Conservation (phyloP, 2,329 filamentous ascomycete genomes). For the Stagonosporopsis rhizophila region DNA sequence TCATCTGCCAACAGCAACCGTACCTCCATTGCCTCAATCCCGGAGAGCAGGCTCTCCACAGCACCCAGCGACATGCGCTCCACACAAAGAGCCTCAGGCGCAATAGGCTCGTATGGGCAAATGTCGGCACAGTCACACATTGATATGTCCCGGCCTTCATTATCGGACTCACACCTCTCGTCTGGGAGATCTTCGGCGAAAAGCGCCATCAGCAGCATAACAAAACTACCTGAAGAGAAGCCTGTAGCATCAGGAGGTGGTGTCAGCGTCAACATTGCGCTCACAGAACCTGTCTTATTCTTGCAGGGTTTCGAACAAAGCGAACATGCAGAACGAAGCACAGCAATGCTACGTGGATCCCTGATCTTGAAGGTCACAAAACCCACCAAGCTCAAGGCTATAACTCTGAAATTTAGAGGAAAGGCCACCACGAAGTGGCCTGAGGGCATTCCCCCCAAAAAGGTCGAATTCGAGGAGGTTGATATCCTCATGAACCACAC, state of each 20-base stretch:
- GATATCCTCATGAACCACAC: slow-evolving; percentile 87
- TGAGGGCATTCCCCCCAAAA: slow-evolving; percentile 89
- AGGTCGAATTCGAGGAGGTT: slow-evolving; percentile 82
- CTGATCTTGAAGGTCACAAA: slow-evolving; percentile 84
- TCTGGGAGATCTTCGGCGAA: slow-evolving; percentile 45
- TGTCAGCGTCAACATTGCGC: slow-evolving; percentile 73
- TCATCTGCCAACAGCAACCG: slow-evolving; percentile 43
- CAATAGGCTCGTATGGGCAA: slow-evolving; percentile 20
- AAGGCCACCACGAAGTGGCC: slow-evolving; percentile 93
- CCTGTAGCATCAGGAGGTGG: slow-evolving; percentile 81
- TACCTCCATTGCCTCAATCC: slow-evolving; percentile 36
- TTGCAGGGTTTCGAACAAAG: slow-evolving; percentile 80
- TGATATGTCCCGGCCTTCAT: slow-evolving; percentile 50
- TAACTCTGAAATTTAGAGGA: slow-evolving; percentile 85
- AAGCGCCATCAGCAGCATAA: slow-evolving; percentile 43
- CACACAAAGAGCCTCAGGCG: slow-evolving; percentile 48
- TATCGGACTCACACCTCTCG: slow-evolving; percentile 51
- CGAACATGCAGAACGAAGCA: slow-evolving; percentile 68
- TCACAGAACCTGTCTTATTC: slow-evolving; percentile 83
- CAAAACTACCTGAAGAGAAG: slow-evolving; percentile 61
- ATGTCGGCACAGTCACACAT: slow-evolving; percentile 41
- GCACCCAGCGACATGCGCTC: slow-evolving; percentile 49
- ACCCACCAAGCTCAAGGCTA: slow-evolving; percentile 88
- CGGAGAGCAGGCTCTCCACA: slow-evolving; percentile 36
- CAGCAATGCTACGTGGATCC: slow-evolving; percentile 84